Evolutionary conservation across 345 rosid species (phyloP).

Genomic region (Aegle marmelos): DNA sequence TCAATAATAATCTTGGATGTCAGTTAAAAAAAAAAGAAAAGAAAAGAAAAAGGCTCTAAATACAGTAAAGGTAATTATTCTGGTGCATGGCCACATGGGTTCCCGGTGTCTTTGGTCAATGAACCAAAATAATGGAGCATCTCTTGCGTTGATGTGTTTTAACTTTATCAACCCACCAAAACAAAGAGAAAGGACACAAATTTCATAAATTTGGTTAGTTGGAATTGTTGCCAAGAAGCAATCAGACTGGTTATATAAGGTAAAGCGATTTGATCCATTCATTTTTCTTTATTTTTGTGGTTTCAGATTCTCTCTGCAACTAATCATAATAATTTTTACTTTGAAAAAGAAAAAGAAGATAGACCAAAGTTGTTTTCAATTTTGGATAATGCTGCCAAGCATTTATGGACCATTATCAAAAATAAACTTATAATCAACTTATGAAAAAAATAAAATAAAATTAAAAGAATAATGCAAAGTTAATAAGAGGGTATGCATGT

Average conservation of each 20-base stretch:
- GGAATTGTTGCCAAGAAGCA: neutral
- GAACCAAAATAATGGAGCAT: neutral
- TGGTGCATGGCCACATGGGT: no score
- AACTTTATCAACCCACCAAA: neutral
- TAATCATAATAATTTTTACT: neutral
- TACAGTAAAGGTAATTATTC: no score
- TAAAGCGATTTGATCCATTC: neutral
- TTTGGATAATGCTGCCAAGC: neutral
- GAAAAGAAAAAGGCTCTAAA: no score
- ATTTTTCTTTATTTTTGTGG: neutral
- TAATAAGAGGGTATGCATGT: no score
- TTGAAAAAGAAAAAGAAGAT: neutral
- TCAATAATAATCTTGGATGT: no score
- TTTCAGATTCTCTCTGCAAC: neutral
- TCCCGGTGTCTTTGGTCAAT: no score
- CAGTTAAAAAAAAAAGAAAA: no score
- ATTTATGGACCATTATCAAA: neutral
- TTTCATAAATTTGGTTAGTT: neutral
- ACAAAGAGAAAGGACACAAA: neutral
- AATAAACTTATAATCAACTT: neutral
- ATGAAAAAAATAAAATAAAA: neutral
- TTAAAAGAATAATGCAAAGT: neutral
- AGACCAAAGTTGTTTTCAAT: neutral
- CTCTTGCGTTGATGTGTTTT: neutral
- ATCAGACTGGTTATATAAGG: neutral